Percentiles rank a stretch among this genome's conserved stretches.
phyloP scores from a whole-genome alignment of 2,329 filamentous ascomycete species.

The Blumeria hordei region DNA sequence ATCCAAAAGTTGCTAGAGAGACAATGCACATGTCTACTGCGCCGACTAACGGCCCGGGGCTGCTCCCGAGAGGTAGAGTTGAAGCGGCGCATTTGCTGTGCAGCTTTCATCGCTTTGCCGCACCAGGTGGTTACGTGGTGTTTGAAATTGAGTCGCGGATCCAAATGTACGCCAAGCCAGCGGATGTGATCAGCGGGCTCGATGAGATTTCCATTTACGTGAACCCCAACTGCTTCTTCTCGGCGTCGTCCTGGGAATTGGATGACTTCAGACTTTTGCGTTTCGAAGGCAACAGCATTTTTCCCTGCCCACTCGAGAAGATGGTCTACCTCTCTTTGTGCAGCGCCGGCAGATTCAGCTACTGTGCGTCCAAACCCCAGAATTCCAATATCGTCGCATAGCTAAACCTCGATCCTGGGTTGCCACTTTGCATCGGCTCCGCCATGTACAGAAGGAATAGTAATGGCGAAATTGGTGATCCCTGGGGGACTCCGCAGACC shows the following conservation, averaged over 20 bases:
- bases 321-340: too few relatives aligned
- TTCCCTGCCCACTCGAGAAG: too few relatives aligned
- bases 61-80: not conserved
- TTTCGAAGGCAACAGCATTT: too few relatives aligned
- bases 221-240: not conserved
- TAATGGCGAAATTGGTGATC: not conserved
- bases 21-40: not conserved
- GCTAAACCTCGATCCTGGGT: not conserved
- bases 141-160: not conserved
- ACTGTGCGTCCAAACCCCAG: not conserved
- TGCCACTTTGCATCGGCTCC: not conserved
- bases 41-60: not conserved
- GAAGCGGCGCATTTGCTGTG: not conserved
- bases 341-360: too few relatives aligned
- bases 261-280: too few relatives aligned
- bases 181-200: not conserved
- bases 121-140: not conserved
- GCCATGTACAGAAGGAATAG: not conserved
- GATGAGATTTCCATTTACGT: not conserved
- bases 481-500: not conserved
- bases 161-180: not conserved
- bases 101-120: not conserved
- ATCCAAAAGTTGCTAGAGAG: not conserved
- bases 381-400: not conserved
- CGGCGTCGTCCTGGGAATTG: not conserved